Evolutionary conservation across 768 basidiomycete species (phyloP).

Genomic region (Lactarius quietus): DNA sequence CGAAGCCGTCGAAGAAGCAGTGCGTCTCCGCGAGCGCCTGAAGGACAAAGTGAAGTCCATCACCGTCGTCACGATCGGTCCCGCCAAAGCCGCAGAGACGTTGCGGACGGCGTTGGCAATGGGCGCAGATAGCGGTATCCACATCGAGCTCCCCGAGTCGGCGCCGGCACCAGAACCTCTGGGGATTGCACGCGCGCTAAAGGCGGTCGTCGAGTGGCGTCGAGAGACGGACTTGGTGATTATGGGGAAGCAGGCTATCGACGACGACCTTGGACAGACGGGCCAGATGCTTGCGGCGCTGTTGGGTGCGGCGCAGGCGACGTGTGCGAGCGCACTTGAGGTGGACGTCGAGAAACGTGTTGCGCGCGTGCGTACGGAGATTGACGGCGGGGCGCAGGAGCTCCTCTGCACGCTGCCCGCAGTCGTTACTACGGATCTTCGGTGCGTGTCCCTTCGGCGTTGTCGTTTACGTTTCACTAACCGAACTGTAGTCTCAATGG

Average conservation of each 20-base stretch:
- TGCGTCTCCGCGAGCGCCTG: slow-evolving; percentile 84
- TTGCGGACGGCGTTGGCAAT: slow-evolving; percentile 96
- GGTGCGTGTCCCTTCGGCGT: slow-evolving; percentile 46
- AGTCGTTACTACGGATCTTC: slow-evolving; percentile 88
- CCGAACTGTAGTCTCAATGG: slow-evolving; percentile 60
- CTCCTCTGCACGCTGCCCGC: slow-evolving; percentile 75
- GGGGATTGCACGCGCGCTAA: slow-evolving; percentile 82
- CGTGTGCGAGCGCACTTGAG: slow-evolving; percentile 87
- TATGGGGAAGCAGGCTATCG: slow-evolving; percentile 97
- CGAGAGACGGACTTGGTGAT: slow-evolving; percentile 81
- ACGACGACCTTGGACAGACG: slow-evolving; percentile 93
- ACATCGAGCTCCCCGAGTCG: slow-evolving; percentile 79
- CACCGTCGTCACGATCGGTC: slow-evolving; percentile 91
- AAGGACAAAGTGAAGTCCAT: slow-evolving; percentile 80
- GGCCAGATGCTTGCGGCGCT: slow-evolving; percentile 97
- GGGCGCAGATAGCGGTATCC: slow-evolving; percentile 92
- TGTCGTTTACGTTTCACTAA: no score
- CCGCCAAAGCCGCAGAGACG: slow-evolving; percentile 83
- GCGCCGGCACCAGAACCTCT: slow-evolving; percentile 83
- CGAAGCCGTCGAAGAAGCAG: slow-evolving; percentile 93
- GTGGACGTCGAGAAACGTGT: slow-evolving; percentile 60
- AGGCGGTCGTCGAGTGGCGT: slow-evolving; percentile 65
- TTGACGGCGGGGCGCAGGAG: slow-evolving; percentile 91
- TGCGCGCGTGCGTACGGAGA: slow-evolving; percentile 78
- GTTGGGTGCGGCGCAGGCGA: slow-evolving; percentile 90